These are phyloP conservation scores for Lepraria neglecta DNA, from an alignment of 495 filamentous ascomycete species.

Conservation along the genomic window DNA sequence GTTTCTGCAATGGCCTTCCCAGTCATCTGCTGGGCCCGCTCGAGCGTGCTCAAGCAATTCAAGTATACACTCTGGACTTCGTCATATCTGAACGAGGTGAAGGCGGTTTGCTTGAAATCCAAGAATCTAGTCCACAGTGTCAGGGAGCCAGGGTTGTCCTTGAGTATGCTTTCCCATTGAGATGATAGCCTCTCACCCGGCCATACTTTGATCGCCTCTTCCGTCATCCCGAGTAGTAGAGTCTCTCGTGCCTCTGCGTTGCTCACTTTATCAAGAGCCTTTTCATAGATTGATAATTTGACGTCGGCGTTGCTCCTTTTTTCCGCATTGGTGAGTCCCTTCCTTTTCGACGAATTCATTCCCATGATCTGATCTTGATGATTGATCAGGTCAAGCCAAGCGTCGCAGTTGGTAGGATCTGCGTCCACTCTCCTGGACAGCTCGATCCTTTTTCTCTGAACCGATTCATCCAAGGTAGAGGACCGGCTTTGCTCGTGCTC, in stretches of 20 bases:
- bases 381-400: constrained; percentile 71
- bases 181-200: constrained; percentile 52
- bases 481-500: background rate
- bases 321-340: constrained; percentile 51
- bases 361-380: constrained; percentile 60
- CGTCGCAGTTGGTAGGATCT: constrained; percentile 56
- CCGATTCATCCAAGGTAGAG: background rate
- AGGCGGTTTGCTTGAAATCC: constrained; percentile 66
- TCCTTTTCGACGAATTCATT: constrained; percentile 31
- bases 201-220: constrained; percentile 68
- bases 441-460: constrained; percentile 35
- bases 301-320: constrained; percentile 63
- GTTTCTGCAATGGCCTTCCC: background rate
- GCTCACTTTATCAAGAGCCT: constrained; percentile 57
- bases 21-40: constrained; percentile 29
- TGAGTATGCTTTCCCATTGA: constrained; percentile 58
- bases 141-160: constrained; percentile 52
- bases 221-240: constrained; percentile 61
- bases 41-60: constrained; percentile 49
- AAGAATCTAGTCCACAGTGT: constrained; percentile 68
- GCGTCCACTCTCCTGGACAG: constrained; percentile 54
- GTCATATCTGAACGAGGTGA: constrained; percentile 62
- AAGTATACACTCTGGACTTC: constrained; percentile 50
- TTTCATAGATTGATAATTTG: constrained; percentile 72
- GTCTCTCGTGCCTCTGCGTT: constrained; percentile 42